Percentiles rank a stretch among this genome's conserved stretches.
phyloP scores from a whole-genome alignment of 78 protist species.

The Tieghemostelium lacteum region DNA sequence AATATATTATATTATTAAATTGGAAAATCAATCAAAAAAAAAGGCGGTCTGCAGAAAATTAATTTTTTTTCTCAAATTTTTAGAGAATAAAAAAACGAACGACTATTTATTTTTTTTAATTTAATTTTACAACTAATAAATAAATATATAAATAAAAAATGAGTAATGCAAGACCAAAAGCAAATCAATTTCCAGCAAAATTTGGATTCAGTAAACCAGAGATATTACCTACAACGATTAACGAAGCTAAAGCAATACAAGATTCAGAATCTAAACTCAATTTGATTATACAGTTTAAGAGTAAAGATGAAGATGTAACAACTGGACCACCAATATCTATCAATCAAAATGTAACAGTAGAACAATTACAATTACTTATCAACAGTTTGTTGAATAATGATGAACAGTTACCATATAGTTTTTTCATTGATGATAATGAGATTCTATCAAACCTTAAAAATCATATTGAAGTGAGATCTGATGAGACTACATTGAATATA shows the following conservation, averaged over 20 bases:
- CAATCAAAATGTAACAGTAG: slow-evolving; percentile 51
- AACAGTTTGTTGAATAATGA: slow-evolving; percentile 79
- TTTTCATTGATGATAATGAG: slow-evolving; percentile 82
- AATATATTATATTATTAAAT: too few relatives aligned
- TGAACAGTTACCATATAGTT: slow-evolving; percentile 82
- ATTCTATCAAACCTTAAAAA: slow-evolving; percentile 48
- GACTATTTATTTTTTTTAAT: too few relatives aligned
- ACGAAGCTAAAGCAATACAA: slow-evolving; percentile 27
- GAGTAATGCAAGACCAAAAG: slow-evolving; percentile 40
- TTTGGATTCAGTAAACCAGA: slow-evolving; percentile 54
- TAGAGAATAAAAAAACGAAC: too few relatives aligned
- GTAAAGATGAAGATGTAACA: slow-evolving; percentile 68
- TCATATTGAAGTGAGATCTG: slow-evolving; percentile 36
- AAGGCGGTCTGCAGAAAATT: too few relatives aligned
- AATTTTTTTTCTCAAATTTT: too few relatives aligned
- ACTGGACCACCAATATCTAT: slow-evolving; percentile 81
- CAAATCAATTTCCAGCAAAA: slow-evolving; percentile 42
- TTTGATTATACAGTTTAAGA: slow-evolving; percentile 75
- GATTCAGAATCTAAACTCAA: slow-evolving; percentile 27
- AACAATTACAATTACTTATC: slow-evolving; percentile 69
- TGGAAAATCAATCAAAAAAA: too few relatives aligned
- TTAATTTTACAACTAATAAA: background rate
- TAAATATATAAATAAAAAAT: background rate
- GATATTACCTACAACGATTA: slow-evolving; percentile 39
- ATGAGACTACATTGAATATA: slow-evolving; percentile 51